phyloP scores from a whole-genome alignment of 768 basidiomycete genomes.

The Phylloporus scabripes region DNA sequence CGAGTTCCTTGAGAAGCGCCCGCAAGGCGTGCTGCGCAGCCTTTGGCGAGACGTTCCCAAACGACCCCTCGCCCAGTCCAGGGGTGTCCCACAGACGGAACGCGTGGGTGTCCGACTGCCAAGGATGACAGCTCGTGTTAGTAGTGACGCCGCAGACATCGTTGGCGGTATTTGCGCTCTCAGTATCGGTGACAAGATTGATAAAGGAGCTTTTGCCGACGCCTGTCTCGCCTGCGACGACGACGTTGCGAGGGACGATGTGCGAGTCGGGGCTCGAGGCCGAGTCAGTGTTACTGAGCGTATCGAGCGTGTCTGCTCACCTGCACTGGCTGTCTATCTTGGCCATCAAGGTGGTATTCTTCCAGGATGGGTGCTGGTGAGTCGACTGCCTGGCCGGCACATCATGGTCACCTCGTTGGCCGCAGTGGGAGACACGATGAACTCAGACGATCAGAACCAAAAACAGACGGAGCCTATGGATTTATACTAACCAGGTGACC shows the following conservation, averaged over 20 bases:
- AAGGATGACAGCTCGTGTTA: constrained; percentile 6
- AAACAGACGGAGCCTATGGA: too few species aligned
- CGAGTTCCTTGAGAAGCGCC: constrained; percentile 14
- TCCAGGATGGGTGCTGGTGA: background rate
- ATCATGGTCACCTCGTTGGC: constrained; percentile 6
- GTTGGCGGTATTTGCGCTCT: constrained; percentile 16
- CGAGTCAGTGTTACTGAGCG: background rate
- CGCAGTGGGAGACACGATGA: background rate
- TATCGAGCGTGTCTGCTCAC: background rate
- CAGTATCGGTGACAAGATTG: constrained; percentile 16
- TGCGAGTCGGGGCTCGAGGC: background rate
- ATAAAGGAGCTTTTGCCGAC: constrained; percentile 26
- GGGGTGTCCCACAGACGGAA: constrained; percentile 25
- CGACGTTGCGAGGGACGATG: constrained; percentile 16
- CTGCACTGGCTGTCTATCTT: constrained; percentile 5
- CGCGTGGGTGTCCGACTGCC: constrained; percentile 19
- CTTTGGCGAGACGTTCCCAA: constrained; percentile 19
- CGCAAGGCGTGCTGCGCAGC: constrained; percentile 19
- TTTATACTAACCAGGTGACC: too few species aligned
- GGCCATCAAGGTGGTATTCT: constrained; percentile 3
- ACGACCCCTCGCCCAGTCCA: constrained; percentile 19
- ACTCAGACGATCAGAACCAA: too few species aligned
- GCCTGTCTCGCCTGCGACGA: constrained; percentile 22
- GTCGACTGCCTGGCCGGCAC: background rate
- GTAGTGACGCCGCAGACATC: constrained; percentile 21